Conservation (phyloP, 306 rosid species). For the Cicer judaicum region DNA sequence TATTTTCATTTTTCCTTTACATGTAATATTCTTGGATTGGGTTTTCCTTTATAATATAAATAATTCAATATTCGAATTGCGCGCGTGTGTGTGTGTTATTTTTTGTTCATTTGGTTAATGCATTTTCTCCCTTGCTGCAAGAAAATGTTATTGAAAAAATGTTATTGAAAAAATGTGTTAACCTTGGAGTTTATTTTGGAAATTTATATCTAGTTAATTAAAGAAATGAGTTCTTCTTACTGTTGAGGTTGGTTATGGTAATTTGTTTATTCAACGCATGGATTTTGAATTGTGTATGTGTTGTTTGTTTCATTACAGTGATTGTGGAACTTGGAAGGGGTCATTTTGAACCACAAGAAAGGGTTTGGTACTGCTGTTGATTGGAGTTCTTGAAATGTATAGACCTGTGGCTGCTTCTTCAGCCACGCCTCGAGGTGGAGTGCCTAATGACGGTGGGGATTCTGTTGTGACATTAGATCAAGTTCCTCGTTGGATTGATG, state of each 20-base stretch:
- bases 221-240: constrained; percentile 21
- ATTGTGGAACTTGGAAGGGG: constrained; percentile 40
- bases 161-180: constrained; percentile 41
- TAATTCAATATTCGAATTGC: constrained; percentile 32
- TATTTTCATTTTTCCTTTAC: constrained; percentile 6
- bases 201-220: constrained; percentile 20
- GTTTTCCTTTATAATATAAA: constrained; percentile 4
- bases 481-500: constrained; percentile 93
- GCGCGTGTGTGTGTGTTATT: background rate
- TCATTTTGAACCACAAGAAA: constrained; percentile 36
- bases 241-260: constrained; percentile 24
- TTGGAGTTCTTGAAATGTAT: constrained; percentile 63
- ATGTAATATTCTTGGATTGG: constrained; percentile 23
- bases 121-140: constrained; percentile 41
- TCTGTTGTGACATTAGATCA: constrained; percentile 82
- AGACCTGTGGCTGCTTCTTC: constrained; percentile 65
- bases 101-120: background rate
- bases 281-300: constrained; percentile 41
- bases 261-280: constrained; percentile 39
- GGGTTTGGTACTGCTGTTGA: constrained; percentile 43
- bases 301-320: constrained; percentile 20
- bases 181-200: constrained; percentile 27
- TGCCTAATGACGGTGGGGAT: constrained; percentile 70
- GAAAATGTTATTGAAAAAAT: constrained; percentile 42
- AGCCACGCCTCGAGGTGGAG: constrained; percentile 64